Evolutionary conservation across 2,329 filamentous ascomycete species (phyloP), one percentile per base, ranked within the genome.

Genomic region (Hypoxylon sp.): DNA sequence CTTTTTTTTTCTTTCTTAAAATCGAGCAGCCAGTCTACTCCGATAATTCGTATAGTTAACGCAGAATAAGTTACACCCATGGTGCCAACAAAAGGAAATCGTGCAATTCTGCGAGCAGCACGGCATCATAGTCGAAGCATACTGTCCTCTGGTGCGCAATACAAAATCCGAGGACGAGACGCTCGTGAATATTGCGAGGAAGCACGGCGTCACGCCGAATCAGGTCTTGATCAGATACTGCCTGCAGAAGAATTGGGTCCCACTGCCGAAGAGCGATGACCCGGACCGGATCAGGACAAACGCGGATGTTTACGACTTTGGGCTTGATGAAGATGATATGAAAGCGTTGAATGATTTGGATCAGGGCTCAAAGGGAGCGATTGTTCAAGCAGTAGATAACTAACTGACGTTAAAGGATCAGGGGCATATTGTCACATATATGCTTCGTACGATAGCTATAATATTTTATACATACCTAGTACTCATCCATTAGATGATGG

Each of bases 211-310:
- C 76, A 84, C 85, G 8, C 84, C 88, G 0, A 87, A 87, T 29
- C 91, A 94, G 79, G 81, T 93, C 4, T 80, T 94, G 70, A 83
- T 94, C 17, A 84, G 91, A 66, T 94, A 91, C 76, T 87, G 86
- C 67, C 78, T 94, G 75, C 90, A 94, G 75, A 93, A 92, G 80
- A 85, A 83, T 9, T 92, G 89, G 87, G 84, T 90, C 14, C 89
- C 90, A 17, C 78, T 92, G 63, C 89, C 90, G 19, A 92, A 92
- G 82, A 91, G 89, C 65, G 87, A 87, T 58, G 86, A 83, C 2
- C 81, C 84, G 0, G 84, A 84, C 9, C 83, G 89, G 10, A 92
- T 92, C 70, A 82, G 79, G 56, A 82, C 85, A 63, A 92, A 92
- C 74, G 83, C 84, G 0, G 80, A 89, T 60, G 83, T 92, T 0